These are phyloP conservation scores for Prunus davidiana DNA, from an alignment of 306 rosid genomes.

Conservation along the genomic window DNA sequence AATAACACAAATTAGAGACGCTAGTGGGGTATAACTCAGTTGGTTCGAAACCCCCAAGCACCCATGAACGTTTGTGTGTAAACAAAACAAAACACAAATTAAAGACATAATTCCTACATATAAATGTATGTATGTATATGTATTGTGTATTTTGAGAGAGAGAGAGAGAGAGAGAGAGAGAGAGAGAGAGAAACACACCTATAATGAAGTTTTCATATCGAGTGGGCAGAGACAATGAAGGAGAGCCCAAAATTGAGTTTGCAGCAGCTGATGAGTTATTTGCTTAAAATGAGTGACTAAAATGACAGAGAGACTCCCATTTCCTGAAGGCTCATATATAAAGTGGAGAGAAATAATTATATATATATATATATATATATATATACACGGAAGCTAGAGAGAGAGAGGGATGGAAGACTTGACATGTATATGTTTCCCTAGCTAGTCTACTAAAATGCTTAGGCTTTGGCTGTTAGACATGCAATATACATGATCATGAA, in stretches of 20 bases:
- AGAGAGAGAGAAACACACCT: neutral
- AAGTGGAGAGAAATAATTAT: neutral
- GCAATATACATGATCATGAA: neutral
- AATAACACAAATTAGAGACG: too few relatives aligned
- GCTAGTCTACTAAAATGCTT: neutral
- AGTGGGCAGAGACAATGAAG: neutral
- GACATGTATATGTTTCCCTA: neutral
- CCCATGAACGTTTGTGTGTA: too few relatives aligned
- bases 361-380: too few relatives aligned
- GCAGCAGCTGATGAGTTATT: neutral
- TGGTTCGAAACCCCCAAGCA: too few relatives aligned
- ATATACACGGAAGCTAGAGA: neutral
- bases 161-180: too few relatives aligned
- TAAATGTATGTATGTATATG: too few relatives aligned
- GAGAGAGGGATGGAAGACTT: neutral
- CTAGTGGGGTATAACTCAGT: too few relatives aligned
- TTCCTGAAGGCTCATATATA: too few relatives aligned
- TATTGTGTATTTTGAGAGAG: too few relatives aligned
- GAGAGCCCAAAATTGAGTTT: neutral
- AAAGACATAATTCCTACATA: too few relatives aligned
- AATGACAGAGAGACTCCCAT: neutral
- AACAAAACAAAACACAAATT: too few relatives aligned
- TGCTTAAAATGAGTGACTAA: neutral
- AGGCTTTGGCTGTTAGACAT: neutral
- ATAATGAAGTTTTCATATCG: neutral